Evolutionary conservation across 768 basidiomycete genomes (phyloP).

Genomic region (Russula abietina): DNA sequence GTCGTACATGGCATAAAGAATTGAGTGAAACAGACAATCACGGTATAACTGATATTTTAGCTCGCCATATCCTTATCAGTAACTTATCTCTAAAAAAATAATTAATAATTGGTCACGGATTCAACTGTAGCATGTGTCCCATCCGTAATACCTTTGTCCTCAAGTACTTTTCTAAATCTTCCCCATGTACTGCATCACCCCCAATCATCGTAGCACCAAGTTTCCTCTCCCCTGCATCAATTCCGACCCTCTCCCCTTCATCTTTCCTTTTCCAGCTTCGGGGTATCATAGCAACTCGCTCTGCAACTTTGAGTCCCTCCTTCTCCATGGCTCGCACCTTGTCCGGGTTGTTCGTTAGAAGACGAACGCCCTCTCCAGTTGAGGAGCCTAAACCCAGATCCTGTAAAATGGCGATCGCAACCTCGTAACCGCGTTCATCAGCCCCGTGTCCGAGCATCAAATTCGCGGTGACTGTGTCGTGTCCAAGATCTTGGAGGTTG

Average conservation of each 20-base stretch:
- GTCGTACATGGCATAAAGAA: constrained; percentile 51
- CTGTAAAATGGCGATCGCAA: constrained; percentile 83
- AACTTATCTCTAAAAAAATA: not conserved
- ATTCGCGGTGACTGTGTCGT: constrained; percentile 98
- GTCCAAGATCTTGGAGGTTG: constrained; percentile 95
- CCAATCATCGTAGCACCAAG: constrained; percentile 78
- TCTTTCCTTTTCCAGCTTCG: constrained; percentile 61
- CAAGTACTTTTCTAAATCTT: constrained; percentile 90
- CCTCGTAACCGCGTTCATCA: constrained; percentile 88
- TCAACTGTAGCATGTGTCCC: constrained; percentile 84
- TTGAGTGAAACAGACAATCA: not conserved
- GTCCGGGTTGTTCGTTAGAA: constrained; percentile 97
- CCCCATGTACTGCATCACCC: constrained; percentile 65
- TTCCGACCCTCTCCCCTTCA: constrained; percentile 30
- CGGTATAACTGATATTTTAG: not conserved
- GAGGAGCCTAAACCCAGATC: constrained; percentile 74
- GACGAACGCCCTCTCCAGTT: constrained; percentile 52
- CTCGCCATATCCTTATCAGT: not conserved
- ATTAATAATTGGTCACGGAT: constrained; percentile 4
- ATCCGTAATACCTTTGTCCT: constrained; percentile 94
- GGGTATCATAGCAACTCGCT: constrained; percentile 93
- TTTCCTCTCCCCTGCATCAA: constrained; percentile 36
- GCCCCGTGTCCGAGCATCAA: constrained; percentile 90
- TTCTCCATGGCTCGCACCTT: constrained; percentile 83
- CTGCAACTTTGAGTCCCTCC: constrained; percentile 74